Conservation (phyloP, 164 flowering plant genomes). For the Cinnamomum micranthum region DNA sequence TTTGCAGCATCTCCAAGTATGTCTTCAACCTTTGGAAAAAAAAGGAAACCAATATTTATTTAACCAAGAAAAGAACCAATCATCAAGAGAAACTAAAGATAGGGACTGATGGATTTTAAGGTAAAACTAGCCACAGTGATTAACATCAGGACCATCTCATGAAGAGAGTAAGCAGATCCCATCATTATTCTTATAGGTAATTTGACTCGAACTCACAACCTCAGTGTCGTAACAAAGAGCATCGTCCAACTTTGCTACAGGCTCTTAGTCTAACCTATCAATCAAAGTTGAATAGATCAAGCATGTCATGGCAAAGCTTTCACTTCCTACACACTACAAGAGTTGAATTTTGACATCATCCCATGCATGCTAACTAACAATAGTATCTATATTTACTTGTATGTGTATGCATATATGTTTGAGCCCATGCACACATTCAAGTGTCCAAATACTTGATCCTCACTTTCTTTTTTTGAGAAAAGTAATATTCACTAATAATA, state of each 20-base stretch:
- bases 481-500: too few species aligned
- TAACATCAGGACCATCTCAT: not conserved
- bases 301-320: not conserved
- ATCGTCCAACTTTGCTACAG: too few species aligned
- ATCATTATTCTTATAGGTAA: too few species aligned
- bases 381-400: too few species aligned
- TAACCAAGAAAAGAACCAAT: not conserved
- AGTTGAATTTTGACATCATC: not conserved
- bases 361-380: not conserved
- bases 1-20: slow-evolving; percentile 64
- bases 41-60: too few species aligned
- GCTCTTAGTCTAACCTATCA: not conserved
- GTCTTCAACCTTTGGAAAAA: slow-evolving; percentile 53
- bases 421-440: not conserved
- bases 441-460: not conserved
- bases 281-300: not conserved
- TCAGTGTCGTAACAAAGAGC: too few species aligned
- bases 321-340: not conserved
- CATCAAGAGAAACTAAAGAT: not conserved
- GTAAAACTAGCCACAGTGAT: not conserved
- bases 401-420: too few species aligned
- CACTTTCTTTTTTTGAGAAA: too few species aligned
- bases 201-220: too few species aligned
- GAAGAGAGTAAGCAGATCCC: not conserved
- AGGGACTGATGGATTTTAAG: not conserved